These are phyloP conservation scores for Thielaviopsis ethacetica DNA, from an alignment of 2,329 filamentous ascomycete genomes.

Conservation along the genomic window DNA sequence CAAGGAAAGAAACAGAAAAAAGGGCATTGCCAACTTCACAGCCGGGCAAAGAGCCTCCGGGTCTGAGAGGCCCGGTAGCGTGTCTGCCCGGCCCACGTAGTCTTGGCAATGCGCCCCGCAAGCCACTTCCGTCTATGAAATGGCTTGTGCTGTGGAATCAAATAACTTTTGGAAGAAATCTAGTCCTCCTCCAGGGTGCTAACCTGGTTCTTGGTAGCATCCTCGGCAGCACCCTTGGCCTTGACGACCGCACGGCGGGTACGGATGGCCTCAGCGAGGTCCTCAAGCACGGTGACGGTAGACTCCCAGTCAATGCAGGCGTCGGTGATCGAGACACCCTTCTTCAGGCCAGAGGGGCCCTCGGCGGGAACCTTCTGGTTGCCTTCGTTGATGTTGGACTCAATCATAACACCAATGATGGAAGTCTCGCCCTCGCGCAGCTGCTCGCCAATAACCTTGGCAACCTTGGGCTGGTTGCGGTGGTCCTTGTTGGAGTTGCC, in stretches of 20 bases:
- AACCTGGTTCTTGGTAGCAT: constrained; percentile 21
- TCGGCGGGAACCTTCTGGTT: constrained; percentile 83
- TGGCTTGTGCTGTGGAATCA: too few species aligned
- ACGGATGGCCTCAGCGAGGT: constrained; percentile 64
- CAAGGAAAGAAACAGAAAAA: too few species aligned
- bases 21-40: too few species aligned
- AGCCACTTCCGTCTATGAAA: too few species aligned
- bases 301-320: constrained; percentile 93
- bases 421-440: constrained; percentile 66
- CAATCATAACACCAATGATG: constrained; percentile 98
- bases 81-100: too few species aligned
- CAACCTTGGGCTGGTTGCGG: constrained; percentile 91
- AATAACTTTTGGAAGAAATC: constrained; percentile 3
- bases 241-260: constrained; percentile 43
- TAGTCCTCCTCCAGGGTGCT: constrained; percentile 38
- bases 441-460: constrained; percentile 64
- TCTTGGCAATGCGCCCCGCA: too few species aligned
- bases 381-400: constrained; percentile 90
- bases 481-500: constrained; percentile 89
- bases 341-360: constrained; percentile 70
- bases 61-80: too few species aligned
- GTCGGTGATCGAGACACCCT: constrained; percentile 93
- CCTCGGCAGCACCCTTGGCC: constrained; percentile 17
- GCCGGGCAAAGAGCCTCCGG: too few species aligned
- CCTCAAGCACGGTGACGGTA: constrained; percentile 62